phyloP scores from a whole-genome alignment of 2,329 filamentous ascomycete genomes.

The Xylariomycetidae sp. region DNA sequence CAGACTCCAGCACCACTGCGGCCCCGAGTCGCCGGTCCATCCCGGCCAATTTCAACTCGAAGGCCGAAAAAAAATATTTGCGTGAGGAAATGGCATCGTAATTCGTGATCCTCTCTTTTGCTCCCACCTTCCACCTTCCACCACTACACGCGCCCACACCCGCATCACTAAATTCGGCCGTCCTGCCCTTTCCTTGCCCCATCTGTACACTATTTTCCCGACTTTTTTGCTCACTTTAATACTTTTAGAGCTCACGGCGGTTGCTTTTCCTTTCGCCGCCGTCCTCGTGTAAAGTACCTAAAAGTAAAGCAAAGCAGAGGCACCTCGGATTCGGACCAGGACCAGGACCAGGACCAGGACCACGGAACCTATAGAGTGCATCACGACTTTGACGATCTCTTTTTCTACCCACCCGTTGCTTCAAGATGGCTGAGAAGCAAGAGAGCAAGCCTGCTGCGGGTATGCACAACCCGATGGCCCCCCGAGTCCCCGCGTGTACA shows the following conservation, averaged over 20 bases:
- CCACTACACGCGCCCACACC: too few relatives aligned
- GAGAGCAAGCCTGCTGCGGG: slow-evolving; percentile 16
- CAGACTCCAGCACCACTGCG: too few relatives aligned
- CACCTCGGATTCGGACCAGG: too few relatives aligned
- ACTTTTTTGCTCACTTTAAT: slow-evolving; percentile 17
- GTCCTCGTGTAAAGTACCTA: background rate
- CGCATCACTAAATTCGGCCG: too few relatives aligned
- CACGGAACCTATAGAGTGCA: slow-evolving; percentile 12
- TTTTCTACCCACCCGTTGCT: slow-evolving; percentile 9
- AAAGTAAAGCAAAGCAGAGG: slow-evolving; percentile 7
- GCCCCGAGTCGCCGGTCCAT: too few relatives aligned
- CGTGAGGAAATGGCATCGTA: too few relatives aligned
- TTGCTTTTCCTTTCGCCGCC: slow-evolving; percentile 5
- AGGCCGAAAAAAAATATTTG: too few relatives aligned
- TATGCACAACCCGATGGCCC: slow-evolving; percentile 11
- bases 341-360: too few relatives aligned
- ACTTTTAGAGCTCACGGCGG: slow-evolving; percentile 12
- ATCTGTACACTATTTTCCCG: slow-evolving; percentile 24
- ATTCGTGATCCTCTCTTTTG: slow-evolving; percentile 7
- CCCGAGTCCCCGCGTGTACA: background rate
- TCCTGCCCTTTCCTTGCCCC: slow-evolving; percentile 19
- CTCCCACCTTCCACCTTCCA: slow-evolving; percentile 4
- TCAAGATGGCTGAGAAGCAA: slow-evolving; percentile 25
- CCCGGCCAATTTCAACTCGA: too few relatives aligned
- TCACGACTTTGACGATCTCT: slow-evolving; percentile 9